phyloP scores from a whole-genome alignment of 1,284 basidiomycete species.

The Leccinum fuscescens region DNA sequence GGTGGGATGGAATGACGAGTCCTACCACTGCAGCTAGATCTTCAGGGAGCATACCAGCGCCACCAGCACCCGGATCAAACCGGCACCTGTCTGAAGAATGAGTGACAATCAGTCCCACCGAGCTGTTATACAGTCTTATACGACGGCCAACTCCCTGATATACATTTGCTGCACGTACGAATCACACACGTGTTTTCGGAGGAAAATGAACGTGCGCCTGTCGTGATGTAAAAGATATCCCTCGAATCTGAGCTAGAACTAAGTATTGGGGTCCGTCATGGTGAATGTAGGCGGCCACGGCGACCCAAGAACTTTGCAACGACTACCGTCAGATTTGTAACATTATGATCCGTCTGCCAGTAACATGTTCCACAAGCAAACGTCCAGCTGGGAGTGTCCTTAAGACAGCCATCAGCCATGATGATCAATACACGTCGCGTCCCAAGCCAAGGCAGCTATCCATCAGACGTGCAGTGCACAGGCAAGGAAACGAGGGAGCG shows the following conservation, averaged over 20 bases:
- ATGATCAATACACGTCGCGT: background rate
- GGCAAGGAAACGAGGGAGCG: background rate
- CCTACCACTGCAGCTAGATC: slow-evolving; percentile 60
- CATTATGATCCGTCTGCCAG: background rate
- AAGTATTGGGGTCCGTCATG: no score
- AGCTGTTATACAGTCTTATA: no score
- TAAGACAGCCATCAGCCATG: background rate
- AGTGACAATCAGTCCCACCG: no score
- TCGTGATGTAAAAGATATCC: no score
- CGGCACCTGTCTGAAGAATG: slow-evolving; percentile 32
- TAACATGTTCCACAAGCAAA: background rate
- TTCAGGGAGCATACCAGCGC: slow-evolving; percentile 53
- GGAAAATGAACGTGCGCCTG: no score
- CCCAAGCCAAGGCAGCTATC: background rate
- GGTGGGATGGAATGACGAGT: slow-evolving; percentile 61
- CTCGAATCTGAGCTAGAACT: no score
- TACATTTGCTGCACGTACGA: no score
- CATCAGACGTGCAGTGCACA: background rate
- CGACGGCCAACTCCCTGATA: no score
- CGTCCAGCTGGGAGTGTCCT: background rate
- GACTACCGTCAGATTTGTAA: background rate
- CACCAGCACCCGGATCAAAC: slow-evolving; percentile 53
- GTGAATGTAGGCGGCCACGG: no score
- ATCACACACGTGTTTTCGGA: no score
- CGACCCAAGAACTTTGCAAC: no score